Conservation (phyloP, 257 asterid species). For the Gentiana macrophylla region DNA sequence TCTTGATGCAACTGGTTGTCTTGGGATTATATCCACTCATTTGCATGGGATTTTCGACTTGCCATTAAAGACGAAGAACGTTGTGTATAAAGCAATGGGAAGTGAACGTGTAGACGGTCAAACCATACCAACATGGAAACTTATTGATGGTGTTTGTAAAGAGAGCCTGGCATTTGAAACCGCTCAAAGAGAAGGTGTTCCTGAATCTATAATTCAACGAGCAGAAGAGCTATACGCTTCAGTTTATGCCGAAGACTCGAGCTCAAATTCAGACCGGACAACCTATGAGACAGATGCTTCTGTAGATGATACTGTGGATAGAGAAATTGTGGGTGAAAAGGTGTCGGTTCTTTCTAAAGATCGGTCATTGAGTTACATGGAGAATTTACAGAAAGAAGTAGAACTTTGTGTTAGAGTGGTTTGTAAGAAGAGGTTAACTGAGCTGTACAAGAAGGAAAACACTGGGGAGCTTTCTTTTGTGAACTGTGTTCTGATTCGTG, state of each 20-base stretch:
- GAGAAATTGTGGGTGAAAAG: conserved; percentile 12
- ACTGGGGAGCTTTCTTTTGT: conserved; percentile 15
- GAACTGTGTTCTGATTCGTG: conserved; percentile 51
- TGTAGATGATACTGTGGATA: conserved; percentile 9
- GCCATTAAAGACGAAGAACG: conserved; percentile 41
- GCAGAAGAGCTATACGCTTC: conserved; percentile 65
- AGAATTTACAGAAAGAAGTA: conserved; percentile 34
- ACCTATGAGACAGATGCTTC: conserved; percentile 10
- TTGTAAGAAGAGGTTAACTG: conserved; percentile 31
- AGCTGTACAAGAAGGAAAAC: conserved; percentile 25
- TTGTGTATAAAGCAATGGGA: conserved; percentile 81
- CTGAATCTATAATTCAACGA: conserved; percentile 49
- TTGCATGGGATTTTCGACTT: conserved; percentile 88
- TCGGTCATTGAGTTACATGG: conserved; percentile 17
- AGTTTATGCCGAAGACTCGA: conserved; percentile 31
- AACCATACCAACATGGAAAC: conserved; percentile 79
- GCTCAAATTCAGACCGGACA: conserved; percentile 11
- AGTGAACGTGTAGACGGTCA: conserved; percentile 42
- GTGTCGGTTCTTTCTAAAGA: conserved; percentile 14
- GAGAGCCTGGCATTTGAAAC: conserved; percentile 98
- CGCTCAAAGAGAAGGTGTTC: conserved; percentile 86
- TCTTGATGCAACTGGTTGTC: conserved; percentile 56
- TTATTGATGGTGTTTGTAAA: conserved; percentile 77
- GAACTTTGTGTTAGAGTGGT: conserved; percentile 39
- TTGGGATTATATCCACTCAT: conserved; percentile 89